phyloP scores from a whole-genome alignment of 208 protist species.

The Angomonas deanei region DNA sequence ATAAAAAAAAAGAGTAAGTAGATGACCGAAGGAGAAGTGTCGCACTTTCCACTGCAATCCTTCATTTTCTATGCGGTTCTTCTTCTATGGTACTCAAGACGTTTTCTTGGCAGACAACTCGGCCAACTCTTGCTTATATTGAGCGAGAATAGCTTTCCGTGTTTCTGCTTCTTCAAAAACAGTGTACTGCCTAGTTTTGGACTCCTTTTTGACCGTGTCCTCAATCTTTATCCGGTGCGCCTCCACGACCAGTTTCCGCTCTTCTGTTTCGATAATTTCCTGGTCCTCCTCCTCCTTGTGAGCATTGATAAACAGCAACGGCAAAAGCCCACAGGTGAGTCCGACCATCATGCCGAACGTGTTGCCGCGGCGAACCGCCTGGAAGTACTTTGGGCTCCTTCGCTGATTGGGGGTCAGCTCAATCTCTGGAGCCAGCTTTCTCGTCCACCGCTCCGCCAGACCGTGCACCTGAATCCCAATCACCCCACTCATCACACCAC shows the following conservation, averaged over 20 bases:
- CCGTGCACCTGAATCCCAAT: slow-evolving; percentile 87
- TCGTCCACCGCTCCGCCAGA: slow-evolving; percentile 67
- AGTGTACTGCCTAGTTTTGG: slow-evolving; percentile 7
- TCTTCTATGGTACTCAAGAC: not conserved
- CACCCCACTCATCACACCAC: slow-evolving; percentile 74
- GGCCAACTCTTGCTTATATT: not conserved
- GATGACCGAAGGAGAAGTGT: not conserved
- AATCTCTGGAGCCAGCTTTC: slow-evolving; percentile 28
- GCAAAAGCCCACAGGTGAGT: slow-evolving; percentile 67
- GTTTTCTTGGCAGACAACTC: not conserved
- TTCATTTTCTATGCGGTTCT: not conserved
- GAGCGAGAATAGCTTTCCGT: not conserved
- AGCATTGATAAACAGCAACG: slow-evolving; percentile 54
- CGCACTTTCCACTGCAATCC: not conserved
- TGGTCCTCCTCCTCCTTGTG: slow-evolving; percentile 5
- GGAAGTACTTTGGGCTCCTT: slow-evolving; percentile 20
- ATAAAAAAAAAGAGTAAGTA: not conserved
- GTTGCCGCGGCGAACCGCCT: slow-evolving; percentile 47
- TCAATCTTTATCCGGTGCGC: not conserved
- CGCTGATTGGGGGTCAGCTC: slow-evolving; percentile 54
- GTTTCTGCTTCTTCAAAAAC: slow-evolving; percentile 5
- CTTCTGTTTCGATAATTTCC: slow-evolving; percentile 18
- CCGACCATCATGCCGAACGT: slow-evolving; percentile 79
- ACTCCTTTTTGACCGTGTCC: not conserved
- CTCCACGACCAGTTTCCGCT: slow-evolving; percentile 2